Evolutionary conservation across 768 basidiomycete species (phyloP).

Genomic region (Hypholoma fasciculare): DNA sequence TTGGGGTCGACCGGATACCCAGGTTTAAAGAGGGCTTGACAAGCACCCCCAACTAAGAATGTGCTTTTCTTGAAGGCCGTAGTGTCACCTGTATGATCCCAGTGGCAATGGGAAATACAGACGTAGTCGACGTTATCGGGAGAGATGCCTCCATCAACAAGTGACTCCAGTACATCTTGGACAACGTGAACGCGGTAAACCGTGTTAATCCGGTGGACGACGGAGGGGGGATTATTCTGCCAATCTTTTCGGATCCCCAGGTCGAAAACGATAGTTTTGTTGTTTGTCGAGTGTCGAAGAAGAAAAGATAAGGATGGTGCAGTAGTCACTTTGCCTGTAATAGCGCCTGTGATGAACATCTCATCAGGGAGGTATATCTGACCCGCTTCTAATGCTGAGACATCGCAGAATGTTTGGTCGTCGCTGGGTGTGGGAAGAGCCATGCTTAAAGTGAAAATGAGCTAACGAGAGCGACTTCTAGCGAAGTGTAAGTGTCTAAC

Average conservation of each 20-base stretch:
- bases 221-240: slow-evolving; percentile 37
- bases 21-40: slow-evolving; percentile 31
- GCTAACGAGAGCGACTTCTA: slow-evolving; percentile 11
- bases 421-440: slow-evolving; percentile 37
- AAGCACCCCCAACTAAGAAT: slow-evolving; percentile 48
- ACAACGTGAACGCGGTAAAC: slow-evolving; percentile 24
- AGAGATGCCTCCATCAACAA: slow-evolving; percentile 46
- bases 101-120: slow-evolving; percentile 54
- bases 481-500: too few relatives aligned
- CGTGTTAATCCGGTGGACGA: slow-evolving; percentile 27
- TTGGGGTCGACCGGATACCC: slow-evolving; percentile 44
- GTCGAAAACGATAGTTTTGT: slow-evolving; percentile 49
- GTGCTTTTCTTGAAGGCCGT: slow-evolving; percentile 42
- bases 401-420: slow-evolving; percentile 49
- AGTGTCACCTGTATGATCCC: slow-evolving; percentile 53
- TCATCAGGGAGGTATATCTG: slow-evolving; percentile 37
- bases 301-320: slow-evolving; percentile 55
- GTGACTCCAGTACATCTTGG: slow-evolving; percentile 47
- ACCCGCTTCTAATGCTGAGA: slow-evolving; percentile 60
- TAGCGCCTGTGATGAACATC: slow-evolving; percentile 35
- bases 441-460: not conserved
- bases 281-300: slow-evolving; percentile 44
- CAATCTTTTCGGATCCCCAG: slow-evolving; percentile 53
- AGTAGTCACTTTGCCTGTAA: slow-evolving; percentile 23
- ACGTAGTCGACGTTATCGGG: slow-evolving; percentile 44